Base-by-base conservation (phyloP, 371 early-diverging fungal genomes). In the Saksenaea oblongispora region DNA sequence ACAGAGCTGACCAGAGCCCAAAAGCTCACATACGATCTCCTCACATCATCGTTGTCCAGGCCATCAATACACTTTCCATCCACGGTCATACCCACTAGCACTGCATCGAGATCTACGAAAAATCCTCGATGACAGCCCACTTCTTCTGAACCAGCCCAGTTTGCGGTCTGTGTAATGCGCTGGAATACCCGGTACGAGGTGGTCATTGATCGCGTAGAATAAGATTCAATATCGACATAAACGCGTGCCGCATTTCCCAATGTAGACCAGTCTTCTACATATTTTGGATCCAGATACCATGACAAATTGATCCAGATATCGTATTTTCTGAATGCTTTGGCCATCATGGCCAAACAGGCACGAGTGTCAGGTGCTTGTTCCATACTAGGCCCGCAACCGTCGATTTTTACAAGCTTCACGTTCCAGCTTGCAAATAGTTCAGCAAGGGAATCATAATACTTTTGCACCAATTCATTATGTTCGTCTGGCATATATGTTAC, bases 1-100 rank as follows among this genome's bases (percentile, higher is more conserved):
- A 80, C 74, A 7, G 80, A 80, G 35, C 74, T 73, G 0, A 72
- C 72, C 5, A 80, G 66, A 1, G 80, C 70, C 80, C 80, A 80
- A 47, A 80, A 80, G 34, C 70, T 75, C 17, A 80, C 70, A 35
- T 72, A 80, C 0, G 77, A 71, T 18, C 58, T 67, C 4, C 80
- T 69, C 8, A 80, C 69, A 53, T 77, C 75, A n/a, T 80, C 80
- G 18, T 75, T 75, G 54, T 75, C 75, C 15, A 80, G 53, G 0
- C 80, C 80, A 59, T 80, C 80, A 0, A 80, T 58, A 47, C 79
- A 79, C 60, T 62, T 64, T 2, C 72, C 77, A 26, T 73, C 55
- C 9, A 77, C 72, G 0, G 75, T 75, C 80, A 80, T 80, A 0
- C 80, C 80, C 15, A 77, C 80, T 41, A 73, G 13, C 5, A 80